These are phyloP conservation scores for Medicago arabica DNA, from an alignment of 306 rosid genomes.

Conservation along the genomic window DNA sequence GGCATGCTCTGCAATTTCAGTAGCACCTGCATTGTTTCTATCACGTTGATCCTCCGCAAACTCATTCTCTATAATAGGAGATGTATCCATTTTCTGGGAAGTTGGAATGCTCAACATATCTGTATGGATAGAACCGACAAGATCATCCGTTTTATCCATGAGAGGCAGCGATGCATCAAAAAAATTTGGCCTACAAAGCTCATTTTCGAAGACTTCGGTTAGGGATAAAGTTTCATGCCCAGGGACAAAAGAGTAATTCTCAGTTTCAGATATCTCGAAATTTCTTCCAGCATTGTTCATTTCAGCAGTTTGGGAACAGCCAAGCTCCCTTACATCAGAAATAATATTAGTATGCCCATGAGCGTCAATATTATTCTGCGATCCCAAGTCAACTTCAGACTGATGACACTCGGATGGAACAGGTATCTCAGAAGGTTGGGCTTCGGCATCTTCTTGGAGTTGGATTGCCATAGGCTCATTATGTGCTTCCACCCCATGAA, in stretches of 20 bases:
- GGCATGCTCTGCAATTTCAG: constrained; percentile 46
- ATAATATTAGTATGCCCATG: constrained; percentile 38
- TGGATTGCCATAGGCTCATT: constrained; percentile 42
- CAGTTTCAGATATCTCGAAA: constrained; percentile 49
- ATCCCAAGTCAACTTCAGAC: constrained; percentile 51
- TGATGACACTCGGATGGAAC: constrained; percentile 47
- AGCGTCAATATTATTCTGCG: constrained; percentile 50
- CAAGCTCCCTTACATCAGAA: constrained; percentile 42
- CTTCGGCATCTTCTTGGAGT: constrained; percentile 55
- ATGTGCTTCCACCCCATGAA: constrained; percentile 41
- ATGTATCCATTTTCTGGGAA: constrained; percentile 52
- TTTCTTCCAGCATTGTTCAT: constrained; percentile 53
- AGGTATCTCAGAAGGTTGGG: constrained; percentile 47
- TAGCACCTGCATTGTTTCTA: constrained; percentile 47
- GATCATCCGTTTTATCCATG: constrained; percentile 53
- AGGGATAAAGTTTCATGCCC: constrained; percentile 51
- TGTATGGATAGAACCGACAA: constrained; percentile 52
- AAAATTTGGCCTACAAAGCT: constrained; percentile 41
- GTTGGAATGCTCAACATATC: constrained; percentile 51
- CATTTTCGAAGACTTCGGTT: constrained; percentile 48
- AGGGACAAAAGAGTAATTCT: constrained; percentile 46
- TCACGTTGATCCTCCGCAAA: constrained; percentile 40
- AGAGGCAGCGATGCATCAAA: constrained; percentile 40
- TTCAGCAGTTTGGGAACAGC: constrained; percentile 52
- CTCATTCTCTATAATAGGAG: constrained; percentile 51